phyloP scores from a whole-genome alignment of 805 yeast genomes.

The Starmerella sp. region DNA sequence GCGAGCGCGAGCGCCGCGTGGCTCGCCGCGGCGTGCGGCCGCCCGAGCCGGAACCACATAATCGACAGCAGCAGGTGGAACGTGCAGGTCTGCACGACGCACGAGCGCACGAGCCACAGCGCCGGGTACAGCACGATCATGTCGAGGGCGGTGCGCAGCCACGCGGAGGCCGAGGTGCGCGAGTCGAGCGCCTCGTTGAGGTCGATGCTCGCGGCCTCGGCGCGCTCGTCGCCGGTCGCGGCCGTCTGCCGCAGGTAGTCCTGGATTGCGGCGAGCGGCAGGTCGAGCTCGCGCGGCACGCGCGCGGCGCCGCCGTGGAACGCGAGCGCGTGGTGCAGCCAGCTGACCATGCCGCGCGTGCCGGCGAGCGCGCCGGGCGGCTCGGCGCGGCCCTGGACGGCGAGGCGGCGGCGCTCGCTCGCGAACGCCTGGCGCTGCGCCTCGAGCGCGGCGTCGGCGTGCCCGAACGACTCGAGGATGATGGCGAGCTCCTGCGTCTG shows the following conservation, averaged over 20 bases:
- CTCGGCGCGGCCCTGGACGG: not conserved
- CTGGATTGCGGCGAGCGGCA: not conserved
- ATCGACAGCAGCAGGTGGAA: not conserved
- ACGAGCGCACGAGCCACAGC: not conserved
- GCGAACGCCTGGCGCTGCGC: not conserved
- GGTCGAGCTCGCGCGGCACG: conserved; percentile 2
- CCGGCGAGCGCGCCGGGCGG: not conserved
- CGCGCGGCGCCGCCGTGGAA: not conserved
- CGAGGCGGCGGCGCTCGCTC: not conserved
- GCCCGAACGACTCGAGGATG: conserved; percentile 2
- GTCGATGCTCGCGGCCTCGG: not conserved
- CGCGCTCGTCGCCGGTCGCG: not conserved
- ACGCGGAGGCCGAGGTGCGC: not conserved
- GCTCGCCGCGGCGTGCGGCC: not conserved
- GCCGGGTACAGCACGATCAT: not conserved
- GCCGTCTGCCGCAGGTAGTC: not conserved
- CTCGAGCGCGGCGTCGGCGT: not conserved
- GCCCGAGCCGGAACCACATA: not conserved
- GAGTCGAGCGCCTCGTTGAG: not conserved
- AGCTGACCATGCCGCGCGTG: conserved; percentile 2
- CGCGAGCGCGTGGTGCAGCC: not conserved
- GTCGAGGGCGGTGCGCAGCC: not conserved
- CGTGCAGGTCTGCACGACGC: not conserved
- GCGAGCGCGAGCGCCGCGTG: not conserved
- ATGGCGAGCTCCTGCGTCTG: not conserved